Percentiles rank a stretch among this genome's conserved stretches.
phyloP scores from a whole-genome alignment of 2,329 filamentous ascomycete genomes.

The Rasamsonia emersonii region DNA sequence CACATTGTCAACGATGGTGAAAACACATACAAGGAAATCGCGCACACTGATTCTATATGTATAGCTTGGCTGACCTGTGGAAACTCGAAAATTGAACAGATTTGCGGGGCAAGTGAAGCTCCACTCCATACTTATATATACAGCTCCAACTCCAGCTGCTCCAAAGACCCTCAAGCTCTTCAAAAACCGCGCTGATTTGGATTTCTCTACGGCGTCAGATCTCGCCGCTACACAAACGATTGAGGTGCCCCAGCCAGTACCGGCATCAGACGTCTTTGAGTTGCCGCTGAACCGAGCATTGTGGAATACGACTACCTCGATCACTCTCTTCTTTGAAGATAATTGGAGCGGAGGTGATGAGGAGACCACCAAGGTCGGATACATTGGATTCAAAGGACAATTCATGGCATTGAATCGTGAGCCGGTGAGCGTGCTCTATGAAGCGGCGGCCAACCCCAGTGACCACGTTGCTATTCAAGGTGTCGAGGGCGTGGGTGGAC shows the following conservation, averaged over 20 bases:
- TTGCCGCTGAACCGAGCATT: conserved; percentile 77
- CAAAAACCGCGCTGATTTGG: conserved; percentile 77
- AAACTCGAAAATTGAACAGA: conserved; percentile 36
- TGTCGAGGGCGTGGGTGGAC: conserved; percentile 29
- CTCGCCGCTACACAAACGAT: conserved; percentile 64
- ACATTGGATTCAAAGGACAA: conserved; percentile 88
- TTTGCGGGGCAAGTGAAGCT: conserved; percentile 93
- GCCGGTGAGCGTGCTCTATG: conserved; percentile 80
- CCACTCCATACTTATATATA: conserved; percentile 78
- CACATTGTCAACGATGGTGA: conserved; percentile 7
- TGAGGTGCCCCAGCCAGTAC: conserved; percentile 63
- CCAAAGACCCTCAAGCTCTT: conserved; percentile 80
- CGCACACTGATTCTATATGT: neutral
- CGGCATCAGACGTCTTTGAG: conserved; percentile 62
- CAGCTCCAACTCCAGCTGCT: conserved; percentile 59
- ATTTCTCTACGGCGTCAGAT: conserved; percentile 69
- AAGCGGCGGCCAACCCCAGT: conserved; percentile 81
- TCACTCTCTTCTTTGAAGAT: conserved; percentile 83
- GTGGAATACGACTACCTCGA: conserved; percentile 74
- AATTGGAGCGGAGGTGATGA: conserved; percentile 78
- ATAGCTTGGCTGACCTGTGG: neutral
- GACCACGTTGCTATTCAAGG: conserved; percentile 58
- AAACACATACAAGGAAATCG: no score
- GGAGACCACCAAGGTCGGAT: conserved; percentile 68
- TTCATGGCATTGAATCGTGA: conserved; percentile 81